These are phyloP conservation scores for Arxiozyma telluris DNA, from an alignment of 1,139 yeast genomes.

Conservation along the genomic window DNA sequence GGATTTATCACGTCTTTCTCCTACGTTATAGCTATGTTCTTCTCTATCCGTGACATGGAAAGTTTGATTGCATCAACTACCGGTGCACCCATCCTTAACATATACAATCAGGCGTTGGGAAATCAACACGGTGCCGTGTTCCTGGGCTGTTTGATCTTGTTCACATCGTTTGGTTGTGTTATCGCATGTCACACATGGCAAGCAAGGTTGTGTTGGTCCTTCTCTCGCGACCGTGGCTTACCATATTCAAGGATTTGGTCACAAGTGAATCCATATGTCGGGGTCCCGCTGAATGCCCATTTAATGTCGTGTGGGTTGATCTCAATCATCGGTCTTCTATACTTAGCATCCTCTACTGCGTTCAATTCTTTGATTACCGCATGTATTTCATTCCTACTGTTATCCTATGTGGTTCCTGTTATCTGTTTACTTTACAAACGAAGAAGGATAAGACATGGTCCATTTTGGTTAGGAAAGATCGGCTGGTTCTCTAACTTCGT, in stretches of 20 bases:
- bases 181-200: conserved; percentile 71
- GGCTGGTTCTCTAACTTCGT: conserved; percentile 51
- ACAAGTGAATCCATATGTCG: conserved; percentile 37
- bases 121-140: conserved; percentile 51
- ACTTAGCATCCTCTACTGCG: conserved; percentile 47
- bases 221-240: conserved; percentile 57
- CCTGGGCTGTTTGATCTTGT: conserved; percentile 47
- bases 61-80: conserved; percentile 40
- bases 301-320: conserved; percentile 42
- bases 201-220: conserved; percentile 69
- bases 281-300: conserved; percentile 48
- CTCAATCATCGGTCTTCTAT: conserved; percentile 43
- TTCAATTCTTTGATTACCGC: conserved; percentile 50
- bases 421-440: conserved; percentile 47
- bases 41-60: conserved; percentile 45
- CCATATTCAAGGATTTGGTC: conserved; percentile 44
- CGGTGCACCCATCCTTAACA: conserved; percentile 56
- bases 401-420: conserved; percentile 45
- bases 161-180: conserved; percentile 62
- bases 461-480: conserved; percentile 57
- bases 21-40: conserved; percentile 55
- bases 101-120: conserved; percentile 48
- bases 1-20: conserved; percentile 56
- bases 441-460: conserved; percentile 57
- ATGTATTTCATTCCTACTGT: conserved; percentile 43